Evolutionary conservation across 805 yeast genomes (phyloP).

Genomic region (Saccharomyces paradoxus): DNA sequence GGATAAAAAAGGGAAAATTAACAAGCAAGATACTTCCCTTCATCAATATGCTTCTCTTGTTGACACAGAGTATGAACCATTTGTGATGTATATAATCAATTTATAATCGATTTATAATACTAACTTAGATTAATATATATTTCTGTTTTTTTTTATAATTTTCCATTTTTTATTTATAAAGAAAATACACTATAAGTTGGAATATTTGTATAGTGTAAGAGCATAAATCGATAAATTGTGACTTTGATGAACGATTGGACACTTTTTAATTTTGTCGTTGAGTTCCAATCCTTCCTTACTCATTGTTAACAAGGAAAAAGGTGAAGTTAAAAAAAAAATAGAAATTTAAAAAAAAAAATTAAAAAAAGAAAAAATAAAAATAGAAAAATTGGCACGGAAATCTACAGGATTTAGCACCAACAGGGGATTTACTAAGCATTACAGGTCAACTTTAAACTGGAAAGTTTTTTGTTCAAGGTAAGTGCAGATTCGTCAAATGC

Average conservation of each 20-base stretch:
- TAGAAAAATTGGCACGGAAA: background rate
- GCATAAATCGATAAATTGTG: background rate
- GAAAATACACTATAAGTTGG: background rate
- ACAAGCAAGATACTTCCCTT: constrained; percentile 51
- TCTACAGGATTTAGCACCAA: background rate
- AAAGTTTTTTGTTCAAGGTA: background rate
- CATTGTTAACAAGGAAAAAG: background rate
- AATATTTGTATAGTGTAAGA: background rate
- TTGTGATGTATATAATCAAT: constrained; percentile 39
- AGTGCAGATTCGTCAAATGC: background rate
- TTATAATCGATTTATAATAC: constrained; percentile 28
- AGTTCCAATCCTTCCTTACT: background rate
- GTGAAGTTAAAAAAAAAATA: background rate
- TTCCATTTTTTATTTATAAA: background rate
- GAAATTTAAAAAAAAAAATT: background rate
- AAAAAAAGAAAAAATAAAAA: background rate
- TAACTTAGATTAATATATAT: constrained; percentile 13
- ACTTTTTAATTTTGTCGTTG: too few relatives aligned
- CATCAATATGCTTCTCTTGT: constrained; percentile 87
- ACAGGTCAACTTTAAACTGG: background rate
- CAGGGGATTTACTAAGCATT: background rate
- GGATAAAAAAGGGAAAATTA: constrained; percentile 58
- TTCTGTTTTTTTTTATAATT: background rate
- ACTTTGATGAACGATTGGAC: too few relatives aligned
- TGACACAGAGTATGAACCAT: constrained; percentile 93